Conservation (phyloP, 139 green algal genomes). For the Micromonas commoda region DNA sequence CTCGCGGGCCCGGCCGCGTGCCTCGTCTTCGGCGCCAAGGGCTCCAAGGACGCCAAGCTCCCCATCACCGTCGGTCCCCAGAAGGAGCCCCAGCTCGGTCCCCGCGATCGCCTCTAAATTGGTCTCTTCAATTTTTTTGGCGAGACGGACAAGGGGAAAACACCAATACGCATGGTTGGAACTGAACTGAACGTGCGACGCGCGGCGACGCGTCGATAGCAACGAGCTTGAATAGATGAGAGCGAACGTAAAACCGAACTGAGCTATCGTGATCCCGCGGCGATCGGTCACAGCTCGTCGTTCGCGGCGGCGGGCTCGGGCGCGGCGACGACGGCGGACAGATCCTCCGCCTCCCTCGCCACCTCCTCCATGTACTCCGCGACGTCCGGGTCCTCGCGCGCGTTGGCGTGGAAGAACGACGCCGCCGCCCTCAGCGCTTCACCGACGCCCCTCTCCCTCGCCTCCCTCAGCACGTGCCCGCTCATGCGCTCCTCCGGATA, state of each 20-base stretch:
- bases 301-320: too few species aligned
- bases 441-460: background rate
- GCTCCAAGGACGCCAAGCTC: conserved; percentile 67
- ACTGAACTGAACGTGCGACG: background rate
- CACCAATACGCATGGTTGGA: background rate
- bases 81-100: conserved; percentile 44
- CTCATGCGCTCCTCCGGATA: background rate
- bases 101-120: conserved; percentile 44
- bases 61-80: conserved; percentile 84
- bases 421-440: background rate
- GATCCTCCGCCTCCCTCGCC: background rate
- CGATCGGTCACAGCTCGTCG: too few species aligned
- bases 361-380: background rate
- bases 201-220: background rate
- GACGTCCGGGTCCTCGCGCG: too few species aligned
- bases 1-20: conserved; percentile 55
- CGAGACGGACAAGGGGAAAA: background rate
- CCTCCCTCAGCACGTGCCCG: background rate
- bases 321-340: too few species aligned
- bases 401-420: too few species aligned
- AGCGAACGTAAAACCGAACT: background rate
- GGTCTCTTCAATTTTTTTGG: background rate
- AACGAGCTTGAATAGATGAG: background rate
- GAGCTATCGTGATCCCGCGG: background rate
- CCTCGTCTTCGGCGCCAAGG: conserved; percentile 67